Conservation (phyloP, 2,329 filamentous ascomycete species). For the Pleoardoris graminearum region DNA sequence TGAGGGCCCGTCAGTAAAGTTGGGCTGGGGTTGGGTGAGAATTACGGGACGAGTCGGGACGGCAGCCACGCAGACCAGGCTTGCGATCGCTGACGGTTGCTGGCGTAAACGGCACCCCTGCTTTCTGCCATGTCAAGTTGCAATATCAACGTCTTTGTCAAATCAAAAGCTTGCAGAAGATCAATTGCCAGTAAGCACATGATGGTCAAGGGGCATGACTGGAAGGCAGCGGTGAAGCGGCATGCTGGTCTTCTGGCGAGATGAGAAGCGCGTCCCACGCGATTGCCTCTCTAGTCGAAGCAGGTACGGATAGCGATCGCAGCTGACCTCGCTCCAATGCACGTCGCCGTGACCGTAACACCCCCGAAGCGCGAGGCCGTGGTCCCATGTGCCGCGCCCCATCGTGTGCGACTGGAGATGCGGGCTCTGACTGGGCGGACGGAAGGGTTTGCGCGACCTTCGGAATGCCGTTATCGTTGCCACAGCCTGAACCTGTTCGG, state of each 20-base stretch:
- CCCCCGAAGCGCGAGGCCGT: conserved; percentile 21
- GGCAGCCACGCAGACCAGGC: conserved; percentile 33
- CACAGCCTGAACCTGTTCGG: background rate
- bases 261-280: background rate
- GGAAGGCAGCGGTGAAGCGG: background rate
- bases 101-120: conserved; percentile 35
- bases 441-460: conserved; percentile 2
- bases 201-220: background rate
- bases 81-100: conserved; percentile 39
- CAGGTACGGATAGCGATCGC: conserved; percentile 11
- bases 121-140: conserved; percentile 22
- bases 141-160: background rate
- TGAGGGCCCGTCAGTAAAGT: conserved; percentile 8
- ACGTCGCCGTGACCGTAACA: conserved; percentile 28
- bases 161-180: background rate
- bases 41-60: conserved; percentile 38
- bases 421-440: conserved; percentile 1
- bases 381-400: conserved; percentile 21
- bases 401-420: conserved; percentile 22
- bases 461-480: conserved; percentile 14
- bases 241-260: too few species aligned
- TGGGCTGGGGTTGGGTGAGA: conserved; percentile 20
- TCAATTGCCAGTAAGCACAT: background rate
- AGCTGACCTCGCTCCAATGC: conserved; percentile 39
- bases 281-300: background rate